These are phyloP conservation scores for Pseudogymnoascus sp. DNA, from an alignment of 2,329 filamentous ascomycete genomes.

Conservation along the genomic window DNA sequence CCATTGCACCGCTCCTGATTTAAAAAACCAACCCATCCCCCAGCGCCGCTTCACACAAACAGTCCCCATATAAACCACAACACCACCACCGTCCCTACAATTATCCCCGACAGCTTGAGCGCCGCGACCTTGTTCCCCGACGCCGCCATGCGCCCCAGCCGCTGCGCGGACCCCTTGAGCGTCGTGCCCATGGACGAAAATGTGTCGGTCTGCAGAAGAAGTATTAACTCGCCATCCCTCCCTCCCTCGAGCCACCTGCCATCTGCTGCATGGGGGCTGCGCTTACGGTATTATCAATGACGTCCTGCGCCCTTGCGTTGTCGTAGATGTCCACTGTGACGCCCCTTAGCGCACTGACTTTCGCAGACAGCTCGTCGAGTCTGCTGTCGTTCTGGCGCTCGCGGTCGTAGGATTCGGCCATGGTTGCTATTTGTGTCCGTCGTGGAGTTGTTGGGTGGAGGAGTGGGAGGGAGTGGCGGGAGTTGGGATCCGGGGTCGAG, in stretches of 20 bases:
- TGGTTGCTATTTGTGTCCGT: conserved; percentile 28
- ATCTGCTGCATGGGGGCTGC: not conserved
- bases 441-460: not conserved
- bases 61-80: conserved; percentile 51
- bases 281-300: conserved; percentile 78
- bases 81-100: conserved; percentile 63
- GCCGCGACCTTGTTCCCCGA: conserved; percentile 87
- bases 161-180: conserved; percentile 73
- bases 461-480: not conserved
- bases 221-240: conserved; percentile 9
- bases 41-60: conserved; percentile 19
- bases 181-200: conserved; percentile 81
- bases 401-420: conserved; percentile 72
- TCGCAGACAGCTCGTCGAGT: conserved; percentile 80
- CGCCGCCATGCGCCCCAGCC: conserved; percentile 83
- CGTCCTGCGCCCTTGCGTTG: conserved; percentile 77
- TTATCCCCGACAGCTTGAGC: conserved; percentile 77
- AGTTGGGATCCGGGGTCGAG: not conserved
- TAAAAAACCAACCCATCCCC: not conserved
- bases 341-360: conserved; percentile 84
- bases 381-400: conserved; percentile 91
- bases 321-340: conserved; percentile 98
- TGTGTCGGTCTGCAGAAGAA: conserved; percentile 60
- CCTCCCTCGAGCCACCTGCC: not conserved
- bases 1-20: not conserved